phyloP scores from a whole-genome alignment of 1,139 yeast species.

The Yamadazyma kanchanaburiensis region DNA sequence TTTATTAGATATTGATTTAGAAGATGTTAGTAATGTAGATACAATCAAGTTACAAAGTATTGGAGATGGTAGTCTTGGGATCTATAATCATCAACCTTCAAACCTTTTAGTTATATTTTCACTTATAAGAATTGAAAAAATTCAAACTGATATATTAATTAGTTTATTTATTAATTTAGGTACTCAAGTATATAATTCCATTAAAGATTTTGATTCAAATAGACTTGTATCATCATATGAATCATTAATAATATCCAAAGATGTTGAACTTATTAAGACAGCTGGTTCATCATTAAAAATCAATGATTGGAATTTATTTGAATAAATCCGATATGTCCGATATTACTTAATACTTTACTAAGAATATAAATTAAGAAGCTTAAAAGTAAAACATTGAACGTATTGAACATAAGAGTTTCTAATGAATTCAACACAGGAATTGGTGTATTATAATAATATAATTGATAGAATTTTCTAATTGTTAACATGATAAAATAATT shows the following conservation, averaged over 20 bases:
- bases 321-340: too few species aligned
- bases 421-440: slow-evolving; percentile 25
- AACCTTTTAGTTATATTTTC: slow-evolving; percentile 26
- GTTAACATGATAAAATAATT: slow-evolving; percentile 2
- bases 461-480: slow-evolving; percentile 16
- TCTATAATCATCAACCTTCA: slow-evolving; percentile 4
- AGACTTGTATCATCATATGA: slow-evolving; percentile 8
- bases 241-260: slow-evolving; percentile 13
- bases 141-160: slow-evolving; percentile 59
- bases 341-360: too few species aligned
- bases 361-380: too few species aligned
- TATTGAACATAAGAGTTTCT: slow-evolving; percentile 20
- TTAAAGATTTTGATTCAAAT: slow-evolving; percentile 1
- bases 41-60: neutral
- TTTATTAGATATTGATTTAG: slow-evolving; percentile 19
- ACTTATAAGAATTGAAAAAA: slow-evolving; percentile 48
- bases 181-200: slow-evolving; percentile 2
- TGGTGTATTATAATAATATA: slow-evolving; percentile 26
- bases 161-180: slow-evolving; percentile 20
- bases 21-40: slow-evolving; percentile 3
- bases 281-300: slow-evolving; percentile 23
- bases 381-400: slow-evolving; percentile 14
- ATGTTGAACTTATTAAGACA: slow-evolving; percentile 18
- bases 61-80: slow-evolving; percentile 1
- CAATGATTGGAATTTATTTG: slow-evolving; percentile 45